These are phyloP conservation scores for Trypanosoma cruzi DNA, from an alignment of 208 protist species.

Conservation along the genomic window DNA sequence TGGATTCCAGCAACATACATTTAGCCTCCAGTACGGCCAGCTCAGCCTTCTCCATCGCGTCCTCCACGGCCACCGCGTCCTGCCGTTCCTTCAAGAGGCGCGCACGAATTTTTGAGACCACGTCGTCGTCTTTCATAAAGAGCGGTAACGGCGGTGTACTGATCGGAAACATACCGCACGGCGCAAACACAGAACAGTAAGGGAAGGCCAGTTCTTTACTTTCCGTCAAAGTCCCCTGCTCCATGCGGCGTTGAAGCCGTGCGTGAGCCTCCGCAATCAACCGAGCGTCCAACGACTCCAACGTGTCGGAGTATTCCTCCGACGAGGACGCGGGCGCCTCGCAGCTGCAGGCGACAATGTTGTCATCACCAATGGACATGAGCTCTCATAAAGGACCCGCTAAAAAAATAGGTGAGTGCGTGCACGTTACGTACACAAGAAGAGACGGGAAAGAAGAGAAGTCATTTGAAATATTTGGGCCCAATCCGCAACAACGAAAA, in stretches of 20 bases:
- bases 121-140: slow-evolving; percentile 23
- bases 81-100: slow-evolving; percentile 18
- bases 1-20: slow-evolving; percentile 29
- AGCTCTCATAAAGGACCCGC: neutral
- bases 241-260: slow-evolving; percentile 5
- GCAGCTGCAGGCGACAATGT: slow-evolving; percentile 5
- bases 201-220: neutral
- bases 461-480: no score
- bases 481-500: no score
- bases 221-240: neutral
- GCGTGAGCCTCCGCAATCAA: slow-evolving; percentile 7
- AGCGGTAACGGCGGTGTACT: neutral
- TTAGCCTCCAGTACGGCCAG: slow-evolving; percentile 31
- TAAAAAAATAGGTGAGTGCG: no score
- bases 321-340: slow-evolving; percentile 4
- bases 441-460: neutral
- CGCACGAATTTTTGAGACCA: slow-evolving; percentile 21
- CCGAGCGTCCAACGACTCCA: slow-evolving; percentile 5
- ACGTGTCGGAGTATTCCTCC: neutral
- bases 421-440: no score
- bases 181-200: slow-evolving; percentile 23
- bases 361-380: neutral
- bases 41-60: slow-evolving; percentile 19
- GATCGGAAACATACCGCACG: slow-evolving; percentile 11
- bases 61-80: neutral